phyloP scores from a whole-genome alignment of 2,329 filamentous ascomycete genomes.

The Leptographium wingfieldii region DNA sequence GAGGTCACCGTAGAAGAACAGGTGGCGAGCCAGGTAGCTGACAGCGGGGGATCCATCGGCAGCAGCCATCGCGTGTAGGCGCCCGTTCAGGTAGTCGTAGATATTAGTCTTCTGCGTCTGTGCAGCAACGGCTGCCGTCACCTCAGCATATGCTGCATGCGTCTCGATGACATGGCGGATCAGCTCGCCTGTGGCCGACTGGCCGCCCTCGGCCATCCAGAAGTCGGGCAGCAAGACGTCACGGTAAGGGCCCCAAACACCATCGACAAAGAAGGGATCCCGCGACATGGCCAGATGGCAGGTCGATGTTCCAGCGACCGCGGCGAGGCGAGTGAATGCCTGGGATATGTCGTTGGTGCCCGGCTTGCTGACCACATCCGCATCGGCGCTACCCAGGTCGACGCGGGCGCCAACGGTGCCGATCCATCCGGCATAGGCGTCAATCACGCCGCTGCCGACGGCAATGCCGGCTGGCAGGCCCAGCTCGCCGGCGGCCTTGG shows the following conservation, averaged over 20 bases:
- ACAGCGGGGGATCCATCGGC: constrained; percentile 60
- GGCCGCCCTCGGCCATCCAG: constrained; percentile 96
- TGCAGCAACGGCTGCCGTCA: constrained; percentile 57
- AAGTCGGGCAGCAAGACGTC: constrained; percentile 84
- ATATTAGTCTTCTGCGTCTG: constrained; percentile 75
- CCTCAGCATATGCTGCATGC: constrained; percentile 78
- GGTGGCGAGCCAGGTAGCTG: constrained; percentile 77
- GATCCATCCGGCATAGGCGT: constrained; percentile 97
- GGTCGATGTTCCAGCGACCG: constrained; percentile 91
- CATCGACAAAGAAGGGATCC: constrained; percentile 83
- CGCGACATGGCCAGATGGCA: constrained; percentile 95
- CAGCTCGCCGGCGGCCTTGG: constrained; percentile 70
- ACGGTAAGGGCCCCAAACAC: constrained; percentile 94
- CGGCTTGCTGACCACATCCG: constrained; percentile 47
- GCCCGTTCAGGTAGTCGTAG: constrained; percentile 88
- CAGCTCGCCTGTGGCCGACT: constrained; percentile 90
- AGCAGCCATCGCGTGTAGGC: constrained; percentile 64
- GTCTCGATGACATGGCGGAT: constrained; percentile 91
- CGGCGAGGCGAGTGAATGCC: constrained; percentile 83
- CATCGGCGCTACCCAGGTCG: constrained; percentile 52
- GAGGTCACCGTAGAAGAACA: constrained; percentile 97
- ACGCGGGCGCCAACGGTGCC: constrained; percentile 97
- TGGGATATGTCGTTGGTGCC: constrained; percentile 55
- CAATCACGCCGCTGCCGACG: constrained; percentile 91
- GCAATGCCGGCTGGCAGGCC: constrained; percentile 79